These are phyloP conservation scores for Loxodes magnus DNA, from an alignment of 73 alveolate species.

Conservation along the genomic window DNA sequence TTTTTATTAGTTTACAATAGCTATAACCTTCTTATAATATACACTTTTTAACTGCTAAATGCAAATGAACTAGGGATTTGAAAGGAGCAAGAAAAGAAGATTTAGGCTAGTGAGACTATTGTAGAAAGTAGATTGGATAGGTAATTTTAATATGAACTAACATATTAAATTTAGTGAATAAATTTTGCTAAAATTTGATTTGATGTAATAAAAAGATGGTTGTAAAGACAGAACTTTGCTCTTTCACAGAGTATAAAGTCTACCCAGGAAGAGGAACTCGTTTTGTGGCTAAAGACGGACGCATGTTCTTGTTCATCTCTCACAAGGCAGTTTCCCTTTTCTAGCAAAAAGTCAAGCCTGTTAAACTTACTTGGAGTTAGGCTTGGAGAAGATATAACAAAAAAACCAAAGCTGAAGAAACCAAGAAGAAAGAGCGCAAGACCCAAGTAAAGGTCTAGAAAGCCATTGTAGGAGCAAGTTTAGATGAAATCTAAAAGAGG, in stretches of 20 bases:
- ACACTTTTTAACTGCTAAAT: too few relatives aligned
- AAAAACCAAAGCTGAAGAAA: conserved; percentile 62
- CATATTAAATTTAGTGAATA: too few relatives aligned
- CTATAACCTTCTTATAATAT: too few relatives aligned
- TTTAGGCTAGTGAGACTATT: too few relatives aligned
- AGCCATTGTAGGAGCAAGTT: conserved; percentile 86
- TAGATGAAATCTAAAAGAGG: conserved; percentile 82
- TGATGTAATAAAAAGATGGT: conserved; percentile 54
- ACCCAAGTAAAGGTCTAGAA: conserved; percentile 78
- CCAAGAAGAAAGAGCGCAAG: conserved; percentile 62
- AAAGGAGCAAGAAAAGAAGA: too few relatives aligned
- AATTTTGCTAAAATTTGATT: too few relatives aligned
- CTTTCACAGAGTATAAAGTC: conserved; percentile 76
- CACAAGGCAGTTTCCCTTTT: conserved; percentile 55
- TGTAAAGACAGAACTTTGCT: conserved; percentile 80
- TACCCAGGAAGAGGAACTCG: conserved; percentile 89
- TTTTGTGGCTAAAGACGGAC: conserved; percentile 84
- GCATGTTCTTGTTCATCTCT: conserved; percentile 63
- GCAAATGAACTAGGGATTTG: too few relatives aligned
- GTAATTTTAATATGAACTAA: too few relatives aligned
- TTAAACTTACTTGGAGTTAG: conserved; percentile 89
- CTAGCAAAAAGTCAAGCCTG: conserved; percentile 67
- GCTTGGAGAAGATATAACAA: conserved; percentile 86
- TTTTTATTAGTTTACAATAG: too few relatives aligned
- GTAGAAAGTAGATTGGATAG: too few relatives aligned